These are phyloP conservation scores for Rhizopus arrhizus DNA, from an alignment of 371 early-diverging fungal genomes.

Conservation along the genomic window DNA sequence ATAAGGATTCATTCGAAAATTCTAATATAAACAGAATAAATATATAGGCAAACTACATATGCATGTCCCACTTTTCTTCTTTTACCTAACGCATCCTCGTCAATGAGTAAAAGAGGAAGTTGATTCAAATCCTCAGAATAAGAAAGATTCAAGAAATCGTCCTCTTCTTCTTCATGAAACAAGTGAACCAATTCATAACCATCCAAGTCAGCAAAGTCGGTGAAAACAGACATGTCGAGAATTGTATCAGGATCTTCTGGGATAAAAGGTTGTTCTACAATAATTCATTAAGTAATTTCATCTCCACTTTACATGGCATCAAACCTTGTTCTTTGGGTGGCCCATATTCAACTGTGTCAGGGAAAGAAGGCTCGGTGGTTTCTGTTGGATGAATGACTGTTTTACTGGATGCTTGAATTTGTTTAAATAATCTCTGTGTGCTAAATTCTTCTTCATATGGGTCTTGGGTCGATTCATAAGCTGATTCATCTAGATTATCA, in stretches of 20 bases:
- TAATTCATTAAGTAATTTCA: background rate
- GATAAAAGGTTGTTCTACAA: conserved; percentile 6
- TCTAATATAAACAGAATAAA: background rate
- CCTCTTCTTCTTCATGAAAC: background rate
- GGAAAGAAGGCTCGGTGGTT: background rate
- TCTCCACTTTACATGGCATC: no score
- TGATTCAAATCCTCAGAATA: conserved; percentile 4
- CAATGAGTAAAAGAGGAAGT: background rate
- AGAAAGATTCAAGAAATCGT: background rate
- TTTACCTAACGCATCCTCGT: conserved; percentile 7
- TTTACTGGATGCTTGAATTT: background rate
- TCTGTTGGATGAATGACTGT: no score
- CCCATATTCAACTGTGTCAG: conserved; percentile 16
- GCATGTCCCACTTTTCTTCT: no score
- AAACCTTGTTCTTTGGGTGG: conserved; percentile 20
- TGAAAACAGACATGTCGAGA: background rate
- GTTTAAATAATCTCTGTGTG: background rate
- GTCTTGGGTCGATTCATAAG: background rate
- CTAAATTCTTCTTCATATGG: background rate
- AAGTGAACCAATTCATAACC: conserved; percentile 7
- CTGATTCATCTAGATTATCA: background rate
- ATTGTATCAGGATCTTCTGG: conserved; percentile 3
- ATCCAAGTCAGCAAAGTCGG: conserved; percentile 2
- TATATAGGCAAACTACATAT: no score
- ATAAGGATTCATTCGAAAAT: background rate